These are phyloP conservation scores for Chalciporus chontae DNA, from an alignment of 768 basidiomycete species.

Conservation along the genomic window DNA sequence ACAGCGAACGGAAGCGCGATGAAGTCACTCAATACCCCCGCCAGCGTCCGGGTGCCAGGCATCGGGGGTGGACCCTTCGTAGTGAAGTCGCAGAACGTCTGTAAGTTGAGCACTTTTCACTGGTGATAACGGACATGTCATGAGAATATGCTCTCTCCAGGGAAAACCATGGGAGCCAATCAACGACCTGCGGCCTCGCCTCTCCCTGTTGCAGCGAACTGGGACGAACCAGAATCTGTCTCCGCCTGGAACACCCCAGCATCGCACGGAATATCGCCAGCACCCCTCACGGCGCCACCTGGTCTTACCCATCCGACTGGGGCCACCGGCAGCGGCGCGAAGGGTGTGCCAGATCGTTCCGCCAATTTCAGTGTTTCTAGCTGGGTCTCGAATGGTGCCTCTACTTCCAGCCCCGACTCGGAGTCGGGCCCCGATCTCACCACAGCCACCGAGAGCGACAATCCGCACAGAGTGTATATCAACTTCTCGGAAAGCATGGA, in stretches of 20 bases:
- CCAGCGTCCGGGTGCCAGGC: conserved; percentile 18
- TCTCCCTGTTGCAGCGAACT: conserved; percentile 6
- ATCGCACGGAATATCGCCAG: conserved; percentile 1
- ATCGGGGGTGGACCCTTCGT: conserved; percentile 25
- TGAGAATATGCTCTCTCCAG: conserved; percentile 4
- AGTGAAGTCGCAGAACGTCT: conserved; percentile 28
- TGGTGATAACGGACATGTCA: neutral
- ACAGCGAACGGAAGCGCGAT: conserved; percentile 22
- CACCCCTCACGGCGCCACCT: conserved; percentile 4
- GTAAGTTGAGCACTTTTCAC: conserved; percentile 14
- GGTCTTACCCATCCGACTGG: conserved; percentile 9
- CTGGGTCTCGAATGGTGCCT: conserved; percentile 24
- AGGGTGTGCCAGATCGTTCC: conserved; percentile 4
- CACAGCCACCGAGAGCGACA: conserved; percentile 21
- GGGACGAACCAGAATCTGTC: conserved; percentile 17
- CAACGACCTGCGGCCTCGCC: neutral
- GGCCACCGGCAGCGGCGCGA: neutral
- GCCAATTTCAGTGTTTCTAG: conserved; percentile 11
- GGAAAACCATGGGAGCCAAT: conserved; percentile 9
- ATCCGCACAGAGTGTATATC: conserved; percentile 20
- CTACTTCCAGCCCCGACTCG: conserved; percentile 26
- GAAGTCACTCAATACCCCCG: conserved; percentile 4
- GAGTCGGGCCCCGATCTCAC: conserved; percentile 24
- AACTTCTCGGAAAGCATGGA: conserved; percentile 27
- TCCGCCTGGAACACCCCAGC: conserved; percentile 19